Base-by-base conservation (phyloP, 495 filamentous ascomycete genomes). In the Aspergillus sclerotioniger region DNA sequence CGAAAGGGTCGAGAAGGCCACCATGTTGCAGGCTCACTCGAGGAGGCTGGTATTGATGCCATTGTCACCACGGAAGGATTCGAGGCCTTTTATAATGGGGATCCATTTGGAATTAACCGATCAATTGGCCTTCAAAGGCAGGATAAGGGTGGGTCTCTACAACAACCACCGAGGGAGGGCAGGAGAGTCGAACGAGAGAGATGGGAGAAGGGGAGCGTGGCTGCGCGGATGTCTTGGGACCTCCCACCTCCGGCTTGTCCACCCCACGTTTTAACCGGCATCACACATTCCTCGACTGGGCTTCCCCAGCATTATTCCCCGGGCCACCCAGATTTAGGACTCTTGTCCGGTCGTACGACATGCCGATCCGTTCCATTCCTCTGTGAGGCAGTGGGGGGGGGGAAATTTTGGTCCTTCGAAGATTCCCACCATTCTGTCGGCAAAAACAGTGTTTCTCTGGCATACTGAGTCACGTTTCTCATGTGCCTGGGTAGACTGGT, bases 1-100 rank as follows among this genome's bases (percentile, higher is more conserved):
- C 16, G 58, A 54, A 8, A 55, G 58, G 2, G 52, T 51, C 35
- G 58, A 60, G 20, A 60, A 55, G 19, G 51, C 45, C 20, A 60
- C 58, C 58, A 60, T 60, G 12, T 21, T 49, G 43, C 41, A 33
- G 25, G 5, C 44, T 12, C 9, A 10, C 33, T 35, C 33, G 44
- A 10, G 17, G 13, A 47, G 5, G 19, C 9, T 3, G 16, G 19
- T 25, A 20, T 17, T 47, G 19, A 25, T 47, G 16, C 19, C 44
- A 13, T 47, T 47, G 19, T 47, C 21, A 4, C 17, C 4, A 13
- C 9, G 5, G 44, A 25, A 0, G 17, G 1, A 10, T 10, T 7
- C 12, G 17, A 21, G 10, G 44, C 17, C 44, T 47, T 46, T 47
- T 21, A 12, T 21, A 21, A 19, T 25, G 2, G 7, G 19, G 41